Conservation (phyloP, 2,329 filamentous ascomycete genomes). For the Pseudocercospora macadamiae region DNA sequence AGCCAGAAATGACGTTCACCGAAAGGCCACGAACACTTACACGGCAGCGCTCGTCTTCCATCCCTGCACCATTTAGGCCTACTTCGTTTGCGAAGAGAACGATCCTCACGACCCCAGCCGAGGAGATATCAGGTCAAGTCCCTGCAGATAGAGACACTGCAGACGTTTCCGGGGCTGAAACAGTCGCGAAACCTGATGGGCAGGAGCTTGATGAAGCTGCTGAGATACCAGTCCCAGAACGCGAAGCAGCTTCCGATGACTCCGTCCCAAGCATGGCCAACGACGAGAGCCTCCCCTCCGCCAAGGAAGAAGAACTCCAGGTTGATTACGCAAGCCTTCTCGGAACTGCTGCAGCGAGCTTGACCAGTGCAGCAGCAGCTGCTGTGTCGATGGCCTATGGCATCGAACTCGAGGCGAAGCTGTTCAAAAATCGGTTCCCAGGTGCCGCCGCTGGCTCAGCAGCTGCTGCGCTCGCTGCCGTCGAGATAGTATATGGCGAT, state of each 20-base stretch:
- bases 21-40: slow-evolving; percentile 25
- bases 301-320: background rate
- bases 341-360: slow-evolving; percentile 1
- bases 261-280: background rate
- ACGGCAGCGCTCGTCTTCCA: slow-evolving; percentile 31
- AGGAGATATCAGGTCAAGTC: background rate
- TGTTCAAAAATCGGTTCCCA: background rate
- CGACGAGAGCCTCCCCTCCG: background rate
- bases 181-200: background rate
- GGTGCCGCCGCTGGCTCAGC: slow-evolving; percentile 12
- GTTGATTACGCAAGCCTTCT: background rate
- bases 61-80: slow-evolving; percentile 21
- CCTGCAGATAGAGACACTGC: slow-evolving; percentile 8
- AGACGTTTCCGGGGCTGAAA: slow-evolving; percentile 16
- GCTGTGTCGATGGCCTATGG: background rate
- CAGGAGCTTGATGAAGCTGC: background rate
- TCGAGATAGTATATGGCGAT: slow-evolving; percentile 14
- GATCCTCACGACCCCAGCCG: background rate
- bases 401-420: background rate
- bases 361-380: background rate
- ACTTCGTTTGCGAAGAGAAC: background rate
- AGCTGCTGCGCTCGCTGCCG: slow-evolving; percentile 21
- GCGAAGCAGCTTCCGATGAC: background rate
- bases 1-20: background rate
- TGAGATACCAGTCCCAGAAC: background rate